phyloP scores from a whole-genome alignment of 495 filamentous ascomycete species.

The Xylaria curta region DNA sequence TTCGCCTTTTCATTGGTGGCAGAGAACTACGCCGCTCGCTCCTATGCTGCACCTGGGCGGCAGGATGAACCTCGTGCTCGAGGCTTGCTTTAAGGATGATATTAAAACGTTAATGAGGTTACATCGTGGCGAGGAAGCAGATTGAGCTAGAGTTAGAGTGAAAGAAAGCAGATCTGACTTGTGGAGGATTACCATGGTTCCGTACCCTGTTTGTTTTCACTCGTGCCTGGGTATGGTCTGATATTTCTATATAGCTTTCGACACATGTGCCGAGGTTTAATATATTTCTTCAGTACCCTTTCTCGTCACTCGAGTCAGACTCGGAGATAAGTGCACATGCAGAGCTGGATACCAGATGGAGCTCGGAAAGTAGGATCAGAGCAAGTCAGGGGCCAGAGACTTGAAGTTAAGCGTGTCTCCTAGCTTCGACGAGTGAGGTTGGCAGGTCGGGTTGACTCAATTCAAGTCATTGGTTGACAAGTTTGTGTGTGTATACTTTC shows the following conservation, averaged over 20 bases:
- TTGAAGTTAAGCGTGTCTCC: background rate
- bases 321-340: background rate
- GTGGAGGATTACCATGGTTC: background rate
- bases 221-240: background rate
- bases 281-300: background rate
- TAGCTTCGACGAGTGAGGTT: background rate
- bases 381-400: background rate
- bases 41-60: background rate
- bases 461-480: background rate
- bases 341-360: no score
- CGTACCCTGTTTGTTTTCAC: background rate
- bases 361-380: background rate
- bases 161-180: background rate
- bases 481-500: background rate
- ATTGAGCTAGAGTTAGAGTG: background rate
- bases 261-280: background rate
- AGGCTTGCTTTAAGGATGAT: background rate
- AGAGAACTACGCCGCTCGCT: background rate
- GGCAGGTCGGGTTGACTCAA: background rate
- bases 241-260: background rate
- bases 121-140: background rate
- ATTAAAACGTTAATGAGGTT: background rate
- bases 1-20: background rate
- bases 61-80: background rate
- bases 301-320: background rate